Base-by-base conservation (phyloP, 2,329 filamentous ascomycete genomes). In the Diaporthe sp. region DNA sequence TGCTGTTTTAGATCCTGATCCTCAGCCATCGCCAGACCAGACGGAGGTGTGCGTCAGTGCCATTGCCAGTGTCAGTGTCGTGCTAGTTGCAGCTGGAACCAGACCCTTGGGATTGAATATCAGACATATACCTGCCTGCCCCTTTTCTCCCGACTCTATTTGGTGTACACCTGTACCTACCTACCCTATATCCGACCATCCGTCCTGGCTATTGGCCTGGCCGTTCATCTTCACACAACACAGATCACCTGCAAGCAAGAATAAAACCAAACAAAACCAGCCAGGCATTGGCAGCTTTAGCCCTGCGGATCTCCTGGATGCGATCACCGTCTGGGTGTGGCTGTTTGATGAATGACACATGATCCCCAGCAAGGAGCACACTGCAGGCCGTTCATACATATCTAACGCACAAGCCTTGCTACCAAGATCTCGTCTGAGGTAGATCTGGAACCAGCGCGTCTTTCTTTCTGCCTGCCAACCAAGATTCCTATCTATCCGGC, bases 1-100 rank as follows among this genome's bases (percentile, higher is more conserved):
- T 42, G 49, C 31, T 70, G 65, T 70, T 70, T 70, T 70, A 55
- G 65, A 70, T 70, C 46, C 65, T 70, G 65, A 70, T 70, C 65
- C 65, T 70, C 65, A 55, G 49, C 5, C 65, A 70, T 55, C 49
- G 42, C 46, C 65, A 68, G 65, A 68, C 65, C 65, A 68, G 65
- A 42, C 65, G 65, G 65, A 68, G 31, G 46, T 12, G 58, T 44
- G 57, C 34, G 57, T 37, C 31, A 34, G 31, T 39, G 57, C 37
- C 37, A 39, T 13, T 39, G 3, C 13, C 57, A 39, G 57, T 58
- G 57, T 12, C 31, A 37, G 57, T 31, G 17, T 19, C 61, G 44
- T 37, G 46, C 28, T 46, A 17, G 31, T 28, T 51, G 28, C 61
- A 37, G 42, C 61, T 67, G 61, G 65, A 17, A 37, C 49, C 65